These are phyloP conservation scores for Inga oerstediana DNA, from an alignment of 306 rosid species.

Conservation along the genomic window DNA sequence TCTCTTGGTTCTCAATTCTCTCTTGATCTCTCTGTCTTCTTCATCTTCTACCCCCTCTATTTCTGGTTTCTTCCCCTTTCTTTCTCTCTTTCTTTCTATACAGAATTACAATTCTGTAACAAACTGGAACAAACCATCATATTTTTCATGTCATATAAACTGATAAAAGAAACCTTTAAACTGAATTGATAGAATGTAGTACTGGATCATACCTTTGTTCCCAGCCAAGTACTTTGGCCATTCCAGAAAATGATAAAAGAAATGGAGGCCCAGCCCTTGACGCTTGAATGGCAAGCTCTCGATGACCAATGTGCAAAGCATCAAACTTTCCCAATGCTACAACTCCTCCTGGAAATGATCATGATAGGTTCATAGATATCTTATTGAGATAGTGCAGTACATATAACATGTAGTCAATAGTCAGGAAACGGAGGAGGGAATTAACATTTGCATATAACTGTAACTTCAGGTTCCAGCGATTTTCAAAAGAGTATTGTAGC, in stretches of 20 bases:
- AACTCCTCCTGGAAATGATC: constrained; percentile 69
- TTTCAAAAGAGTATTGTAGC: neutral
- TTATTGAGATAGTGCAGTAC: neutral
- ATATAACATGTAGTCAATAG: neutral
- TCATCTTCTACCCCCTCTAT: no score
- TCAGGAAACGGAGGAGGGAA: neutral
- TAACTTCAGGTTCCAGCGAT: neutral
- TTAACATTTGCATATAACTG: neutral
- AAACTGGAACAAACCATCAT: constrained; percentile 10
- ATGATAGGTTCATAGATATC: constrained; percentile 15
- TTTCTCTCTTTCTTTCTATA: no score
- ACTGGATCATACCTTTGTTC: constrained; percentile 65
- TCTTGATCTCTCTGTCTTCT: no score
- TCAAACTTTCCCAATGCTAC: constrained; percentile 97
- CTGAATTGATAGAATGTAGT: constrained; percentile 20
- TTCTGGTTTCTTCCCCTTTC: no score
- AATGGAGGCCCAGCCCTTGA: constrained; percentile 91
- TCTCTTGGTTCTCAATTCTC: no score
- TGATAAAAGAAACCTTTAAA: neutral
- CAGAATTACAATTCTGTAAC: no score
- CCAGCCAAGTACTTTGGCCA: constrained; percentile 96
- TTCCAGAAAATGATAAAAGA: constrained; percentile 89
- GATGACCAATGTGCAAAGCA: constrained; percentile 92
- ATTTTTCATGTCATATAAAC: constrained; percentile 3
- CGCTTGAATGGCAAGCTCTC: constrained; percentile 96